Percentiles rank a stretch among this genome's conserved stretches.
Evolutionary conservation across 257 asterid genomes (phyloP).

Genomic region (Petunia axillaris): DNA sequence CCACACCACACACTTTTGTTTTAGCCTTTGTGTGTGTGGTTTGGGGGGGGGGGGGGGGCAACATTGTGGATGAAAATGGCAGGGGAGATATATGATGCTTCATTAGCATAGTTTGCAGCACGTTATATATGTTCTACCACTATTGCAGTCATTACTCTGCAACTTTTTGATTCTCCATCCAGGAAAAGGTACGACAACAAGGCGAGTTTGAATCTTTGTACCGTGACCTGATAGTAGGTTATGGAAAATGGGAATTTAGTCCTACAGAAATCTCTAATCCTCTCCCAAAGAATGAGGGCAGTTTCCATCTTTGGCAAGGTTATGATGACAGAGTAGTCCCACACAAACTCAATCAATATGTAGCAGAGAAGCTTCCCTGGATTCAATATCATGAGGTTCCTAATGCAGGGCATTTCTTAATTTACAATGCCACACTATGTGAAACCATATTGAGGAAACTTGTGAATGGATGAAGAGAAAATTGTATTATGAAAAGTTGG

Average conservation of each 20-base stretch:
- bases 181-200: conserved; percentile 64
- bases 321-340: conserved; percentile 59
- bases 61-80: too few relatives aligned
- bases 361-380: conserved; percentile 63
- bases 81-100: too few relatives aligned
- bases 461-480: conserved; percentile 25
- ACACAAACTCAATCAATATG: conserved; percentile 44
- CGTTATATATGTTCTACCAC: too few relatives aligned
- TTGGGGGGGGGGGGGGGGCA: too few relatives aligned
- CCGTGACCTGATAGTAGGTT: conserved; percentile 54
- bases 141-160: too few relatives aligned
- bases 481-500: not conserved
- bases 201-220: conserved; percentile 61
- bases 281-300: conserved; percentile 57
- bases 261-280: conserved; percentile 62
- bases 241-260: conserved; percentile 63
- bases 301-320: conserved; percentile 81
- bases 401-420: conserved; percentile 61
- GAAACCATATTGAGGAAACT: conserved; percentile 59
- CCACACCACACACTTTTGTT: too few relatives aligned
- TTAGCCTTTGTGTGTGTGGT: too few relatives aligned
- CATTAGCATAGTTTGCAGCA: too few relatives aligned
- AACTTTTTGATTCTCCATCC: not conserved
- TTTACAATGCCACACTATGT: conserved; percentile 44
- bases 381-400: conserved; percentile 69